Conservation (phyloP, 768 basidiomycete genomes). For the Podaxis pistillaris region DNA sequence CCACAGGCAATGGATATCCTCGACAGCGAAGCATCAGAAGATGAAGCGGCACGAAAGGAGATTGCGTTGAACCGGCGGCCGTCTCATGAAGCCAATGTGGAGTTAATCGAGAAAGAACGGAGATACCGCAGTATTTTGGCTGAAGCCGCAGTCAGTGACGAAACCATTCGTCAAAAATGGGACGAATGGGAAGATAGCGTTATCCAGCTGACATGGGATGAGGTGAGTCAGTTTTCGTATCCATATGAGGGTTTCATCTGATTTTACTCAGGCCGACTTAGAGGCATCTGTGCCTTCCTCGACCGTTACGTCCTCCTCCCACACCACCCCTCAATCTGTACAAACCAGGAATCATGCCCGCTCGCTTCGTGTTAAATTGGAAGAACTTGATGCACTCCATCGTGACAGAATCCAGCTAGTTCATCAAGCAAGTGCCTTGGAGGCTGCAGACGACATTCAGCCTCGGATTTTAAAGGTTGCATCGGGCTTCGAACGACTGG, state of each 20-base stretch:
- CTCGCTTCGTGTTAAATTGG: slow-evolving; percentile 69
- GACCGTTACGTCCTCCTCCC: slow-evolving; percentile 33
- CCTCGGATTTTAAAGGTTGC: slow-evolving; percentile 66
- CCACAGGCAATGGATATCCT: slow-evolving; percentile 82
- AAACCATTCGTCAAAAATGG: slow-evolving; percentile 78
- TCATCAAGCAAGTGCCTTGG: slow-evolving; percentile 58
- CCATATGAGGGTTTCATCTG: background rate
- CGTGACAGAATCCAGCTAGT: slow-evolving; percentile 61
- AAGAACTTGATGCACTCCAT: slow-evolving; percentile 74
- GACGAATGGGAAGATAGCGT: slow-evolving; percentile 82
- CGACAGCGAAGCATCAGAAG: slow-evolving; percentile 87
- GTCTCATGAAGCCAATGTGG: slow-evolving; percentile 78
- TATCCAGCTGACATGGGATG: slow-evolving; percentile 61
- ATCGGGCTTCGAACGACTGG: slow-evolving; percentile 59
- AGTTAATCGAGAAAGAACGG: slow-evolving; percentile 67
- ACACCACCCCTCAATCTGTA: slow-evolving; percentile 37
- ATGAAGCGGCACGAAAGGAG: slow-evolving; percentile 64
- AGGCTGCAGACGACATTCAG: slow-evolving; percentile 71
- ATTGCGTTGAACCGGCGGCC: slow-evolving; percentile 49
- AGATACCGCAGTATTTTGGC: slow-evolving; percentile 71
- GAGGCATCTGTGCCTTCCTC: slow-evolving; percentile 71
- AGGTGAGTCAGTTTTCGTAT: slow-evolving; percentile 43
- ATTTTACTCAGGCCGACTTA: slow-evolving; percentile 49
- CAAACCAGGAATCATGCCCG: slow-evolving; percentile 65
- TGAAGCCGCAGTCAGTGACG: slow-evolving; percentile 76